A percentile compares a stretch with the other conserved stretches of the same genome.
Conservation (phyloP, 441 rosid genomes). For the Syzygium syzygioides region DNA sequence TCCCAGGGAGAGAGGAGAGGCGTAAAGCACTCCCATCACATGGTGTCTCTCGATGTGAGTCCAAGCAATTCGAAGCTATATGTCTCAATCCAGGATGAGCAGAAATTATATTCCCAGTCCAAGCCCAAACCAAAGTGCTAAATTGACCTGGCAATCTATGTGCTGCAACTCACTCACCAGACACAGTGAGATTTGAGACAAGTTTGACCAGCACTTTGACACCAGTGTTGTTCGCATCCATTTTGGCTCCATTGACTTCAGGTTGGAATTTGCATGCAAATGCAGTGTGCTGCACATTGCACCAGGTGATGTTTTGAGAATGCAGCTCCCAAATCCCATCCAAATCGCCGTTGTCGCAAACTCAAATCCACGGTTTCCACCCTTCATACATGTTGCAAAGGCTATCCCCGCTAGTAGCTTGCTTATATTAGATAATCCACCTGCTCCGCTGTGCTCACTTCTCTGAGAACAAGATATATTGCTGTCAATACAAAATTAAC, state of each 20-base stretch:
- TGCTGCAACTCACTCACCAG: neutral
- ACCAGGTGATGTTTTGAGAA: neutral
- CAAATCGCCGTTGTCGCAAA: neutral
- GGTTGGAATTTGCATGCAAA: neutral
- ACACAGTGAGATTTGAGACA: neutral
- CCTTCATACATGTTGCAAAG: conserved; percentile 99
- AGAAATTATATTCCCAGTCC: neutral
- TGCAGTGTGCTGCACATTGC: neutral
- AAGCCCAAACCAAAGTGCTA: neutral
- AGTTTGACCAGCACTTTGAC: neutral
- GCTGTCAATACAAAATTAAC: neutral
- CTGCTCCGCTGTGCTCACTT: conserved; percentile 64
- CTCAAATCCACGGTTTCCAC: conserved; percentile 99
- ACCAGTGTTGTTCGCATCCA: neutral
- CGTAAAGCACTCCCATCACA: neutral
- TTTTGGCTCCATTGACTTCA: neutral
- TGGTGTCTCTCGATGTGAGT: neutral
- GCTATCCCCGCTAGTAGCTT: conserved; percentile 78
- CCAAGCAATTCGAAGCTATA: neutral
- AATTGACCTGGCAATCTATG: neutral
- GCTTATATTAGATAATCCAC: conserved; percentile 83
- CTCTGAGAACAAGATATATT: conserved; percentile 31
- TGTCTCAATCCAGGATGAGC: neutral
- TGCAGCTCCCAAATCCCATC: neutral
- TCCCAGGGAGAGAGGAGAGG: neutral